Conservation (phyloP, 306 rosid species). For the Trifolium repens region DNA sequence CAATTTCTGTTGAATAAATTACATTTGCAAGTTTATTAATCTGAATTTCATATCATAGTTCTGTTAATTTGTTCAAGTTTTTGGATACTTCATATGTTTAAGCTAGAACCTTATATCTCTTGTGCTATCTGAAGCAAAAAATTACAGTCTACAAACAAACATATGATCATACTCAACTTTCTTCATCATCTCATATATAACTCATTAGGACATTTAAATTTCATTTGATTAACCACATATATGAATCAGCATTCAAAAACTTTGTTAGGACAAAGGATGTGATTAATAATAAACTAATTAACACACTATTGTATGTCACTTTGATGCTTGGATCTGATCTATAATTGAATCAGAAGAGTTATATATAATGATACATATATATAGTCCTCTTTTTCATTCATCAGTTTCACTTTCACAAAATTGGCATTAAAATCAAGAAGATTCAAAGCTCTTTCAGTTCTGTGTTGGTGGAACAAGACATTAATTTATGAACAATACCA, state of each 20-base stretch:
- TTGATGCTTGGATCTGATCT: slow-evolving; percentile 5
- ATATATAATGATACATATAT: not conserved
- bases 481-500: not conserved
- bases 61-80: not conserved
- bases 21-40: not conserved
- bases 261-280: not conserved
- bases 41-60: not conserved
- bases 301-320: not conserved
- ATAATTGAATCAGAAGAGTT: not conserved
- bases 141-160: not conserved
- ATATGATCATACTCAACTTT: slow-evolving; percentile 8
- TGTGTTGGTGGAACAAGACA: slow-evolving; percentile 14
- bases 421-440: slow-evolving; percentile 12
- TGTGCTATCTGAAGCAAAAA: slow-evolving; percentile 5
- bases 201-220: slow-evolving; percentile 2
- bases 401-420: not conserved
- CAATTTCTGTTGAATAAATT: not conserved
- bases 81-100: not conserved
- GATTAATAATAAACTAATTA: not conserved
- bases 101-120: not conserved
- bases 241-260: not conserved
- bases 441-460: slow-evolving; percentile 9
- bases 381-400: slow-evolving; percentile 24
- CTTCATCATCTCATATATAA: not conserved
- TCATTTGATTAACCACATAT: slow-evolving; percentile 3